Conservation (phyloP, 2,329 filamentous ascomycete species). For the Neopestalotiopsis sp. region DNA sequence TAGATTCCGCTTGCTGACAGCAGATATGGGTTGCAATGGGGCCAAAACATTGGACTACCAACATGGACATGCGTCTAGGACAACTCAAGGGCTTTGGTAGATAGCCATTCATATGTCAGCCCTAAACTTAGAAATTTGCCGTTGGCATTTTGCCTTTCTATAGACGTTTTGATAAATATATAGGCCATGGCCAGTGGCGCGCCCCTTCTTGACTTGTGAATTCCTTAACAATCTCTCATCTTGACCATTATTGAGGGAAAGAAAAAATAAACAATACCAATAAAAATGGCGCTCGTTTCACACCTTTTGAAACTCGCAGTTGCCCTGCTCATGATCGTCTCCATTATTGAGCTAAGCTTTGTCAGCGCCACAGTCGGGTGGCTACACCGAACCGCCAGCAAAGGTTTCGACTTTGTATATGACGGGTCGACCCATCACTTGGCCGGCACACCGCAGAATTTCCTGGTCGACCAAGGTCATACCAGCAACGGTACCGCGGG, state of each 20-base stretch:
- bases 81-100: background rate
- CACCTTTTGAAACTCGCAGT: constrained; percentile 31
- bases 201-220: background rate
- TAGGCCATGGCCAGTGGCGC: background rate
- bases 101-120: background rate
- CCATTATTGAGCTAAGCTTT: constrained; percentile 43
- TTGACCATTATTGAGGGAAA: background rate
- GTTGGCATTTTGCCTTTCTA: background rate
- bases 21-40: background rate
- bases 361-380: constrained; percentile 44
- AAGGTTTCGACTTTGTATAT: constrained; percentile 31
- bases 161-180: background rate
- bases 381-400: constrained; percentile 37
- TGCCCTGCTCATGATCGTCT: constrained; percentile 40
- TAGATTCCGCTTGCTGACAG: background rate
- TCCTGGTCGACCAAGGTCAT: constrained; percentile 46
- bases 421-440: constrained; percentile 31
- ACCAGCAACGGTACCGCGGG: constrained; percentile 47
- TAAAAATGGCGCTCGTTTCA: constrained; percentile 8
- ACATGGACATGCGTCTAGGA: background rate
- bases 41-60: background rate
- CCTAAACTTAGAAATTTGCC: background rate
- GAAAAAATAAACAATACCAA: background rate
- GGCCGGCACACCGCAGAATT: constrained; percentile 33
- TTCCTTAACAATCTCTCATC: background rate